These are phyloP conservation scores for Beauveria sp. DNA, from an alignment of 2,329 filamentous ascomycete species.

Conservation along the genomic window DNA sequence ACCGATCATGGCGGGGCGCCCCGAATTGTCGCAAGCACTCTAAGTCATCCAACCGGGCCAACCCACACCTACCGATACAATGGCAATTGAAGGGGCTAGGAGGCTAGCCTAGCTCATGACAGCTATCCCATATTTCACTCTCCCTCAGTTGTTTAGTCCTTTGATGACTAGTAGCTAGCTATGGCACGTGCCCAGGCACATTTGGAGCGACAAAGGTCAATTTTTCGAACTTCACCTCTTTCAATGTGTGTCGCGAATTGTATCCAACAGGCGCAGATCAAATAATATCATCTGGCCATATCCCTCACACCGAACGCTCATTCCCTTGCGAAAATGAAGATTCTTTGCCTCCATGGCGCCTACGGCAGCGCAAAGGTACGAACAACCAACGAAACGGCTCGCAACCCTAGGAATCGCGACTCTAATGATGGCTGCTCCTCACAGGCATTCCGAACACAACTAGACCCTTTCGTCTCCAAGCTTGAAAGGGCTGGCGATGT, in stretches of 20 bases:
- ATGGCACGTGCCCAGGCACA: neutral
- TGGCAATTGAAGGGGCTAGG: neutral
- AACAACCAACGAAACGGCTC: neutral
- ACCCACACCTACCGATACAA: neutral
- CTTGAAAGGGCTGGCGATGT: constrained; percentile 13
- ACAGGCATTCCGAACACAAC: constrained; percentile 49
- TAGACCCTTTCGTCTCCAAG: constrained; percentile 27
- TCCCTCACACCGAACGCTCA: neutral
- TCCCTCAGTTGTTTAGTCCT: neutral
- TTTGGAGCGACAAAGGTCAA: neutral
- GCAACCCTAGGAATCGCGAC: neutral
- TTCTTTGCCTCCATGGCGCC: constrained; percentile 50
- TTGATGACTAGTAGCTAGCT: neutral
- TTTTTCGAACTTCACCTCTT: neutral
- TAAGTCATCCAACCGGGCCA: too few species aligned
- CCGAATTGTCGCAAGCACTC: neutral
- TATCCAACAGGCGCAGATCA: neutral
- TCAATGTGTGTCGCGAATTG: neutral
- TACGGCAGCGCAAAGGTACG: constrained; percentile 49
- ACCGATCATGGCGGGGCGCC: neutral
- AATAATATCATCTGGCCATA: too few species aligned
- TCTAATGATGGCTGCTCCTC: constrained; percentile 5
- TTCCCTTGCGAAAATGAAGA: constrained; percentile 37
- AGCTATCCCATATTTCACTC: neutral
- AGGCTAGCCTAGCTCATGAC: too few species aligned